A percentile compares a stretch with the other conserved stretches of the same genome.
Evolutionary conservation across 2,329 filamentous ascomycete genomes (phyloP).

Genomic region (Zelopaecilomyces penicillatus): DNA sequence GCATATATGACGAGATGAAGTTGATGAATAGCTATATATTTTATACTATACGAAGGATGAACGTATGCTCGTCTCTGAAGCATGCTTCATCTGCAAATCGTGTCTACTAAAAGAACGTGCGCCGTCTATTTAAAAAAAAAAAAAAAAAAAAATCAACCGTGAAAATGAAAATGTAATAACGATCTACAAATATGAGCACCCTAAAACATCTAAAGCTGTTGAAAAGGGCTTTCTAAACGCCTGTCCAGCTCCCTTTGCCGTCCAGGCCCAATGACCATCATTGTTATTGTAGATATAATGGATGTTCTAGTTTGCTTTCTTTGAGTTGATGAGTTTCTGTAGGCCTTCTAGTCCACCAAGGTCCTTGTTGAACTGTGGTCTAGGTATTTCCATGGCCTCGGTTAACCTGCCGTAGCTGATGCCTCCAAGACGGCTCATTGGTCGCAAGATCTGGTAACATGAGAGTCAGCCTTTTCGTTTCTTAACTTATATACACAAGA

Average conservation of each 20-base stretch:
- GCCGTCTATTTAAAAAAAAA: no score
- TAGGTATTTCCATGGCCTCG: conserved; percentile 62
- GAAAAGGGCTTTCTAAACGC: no score
- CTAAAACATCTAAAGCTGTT: no score
- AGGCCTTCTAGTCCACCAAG: conserved; percentile 44
- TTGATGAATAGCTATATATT: background rate
- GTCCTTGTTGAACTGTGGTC: conserved; percentile 50
- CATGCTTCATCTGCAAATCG: no score
- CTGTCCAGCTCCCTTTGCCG: no score
- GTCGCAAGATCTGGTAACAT: conserved; percentile 52
- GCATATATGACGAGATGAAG: background rate
- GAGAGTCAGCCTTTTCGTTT: background rate
- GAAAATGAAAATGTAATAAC: no score
- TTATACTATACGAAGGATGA: background rate
- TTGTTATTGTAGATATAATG: no score
- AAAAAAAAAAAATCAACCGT: no score
- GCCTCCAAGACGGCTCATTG: conserved; percentile 72
- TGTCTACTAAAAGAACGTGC: no score
- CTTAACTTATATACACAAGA: conserved; percentile 3
- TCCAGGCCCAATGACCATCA: no score
- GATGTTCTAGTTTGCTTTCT: conserved; percentile 3
- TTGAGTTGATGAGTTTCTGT: conserved; percentile 45
- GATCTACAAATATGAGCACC: no score
- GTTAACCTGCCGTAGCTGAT: conserved; percentile 71
- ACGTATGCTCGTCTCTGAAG: no score